Evolutionary conservation across 441 rosid genomes (phyloP), one percentile per base, ranked within the genome.

Genomic region (Kokia cookei): DNA sequence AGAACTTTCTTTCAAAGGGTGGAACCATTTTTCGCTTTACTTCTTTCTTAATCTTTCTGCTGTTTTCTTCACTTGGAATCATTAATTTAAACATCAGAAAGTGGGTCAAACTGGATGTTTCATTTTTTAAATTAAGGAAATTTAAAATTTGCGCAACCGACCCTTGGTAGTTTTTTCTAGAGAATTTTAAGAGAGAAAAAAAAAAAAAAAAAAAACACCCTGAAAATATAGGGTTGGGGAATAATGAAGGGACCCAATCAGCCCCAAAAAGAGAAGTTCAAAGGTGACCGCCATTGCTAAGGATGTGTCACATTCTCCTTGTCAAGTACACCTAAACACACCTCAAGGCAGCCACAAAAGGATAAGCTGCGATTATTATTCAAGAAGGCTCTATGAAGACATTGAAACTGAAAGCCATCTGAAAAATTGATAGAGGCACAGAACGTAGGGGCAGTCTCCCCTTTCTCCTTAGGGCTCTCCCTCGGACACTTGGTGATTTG

Each of bases 251-350:
- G 64, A 37, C 70, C 66, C 74, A 32, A 51, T 40, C 12, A 27
- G 65, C 65, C 65, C 42, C 65, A 45, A 22, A 48, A 73, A 66
- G 62, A 60, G 13, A 43, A 15, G 43, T 14, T 10, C 10, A 64
- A 40, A 64, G 50, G 51, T 64, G 68, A 19, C 68, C 50, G 9
- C 45, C 12, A 63, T 63, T 62, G 19, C 42, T 15, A n/a, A 79
- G 78, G 83, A 75, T 58, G 27, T 10, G 83, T 78, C 81, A 65
- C 72, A 64, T 57, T 55, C 27, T 9, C 24, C 60, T 55, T 55
- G 42, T 60, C 64, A 60, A 27, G 42, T 60, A 27, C 63, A 58
- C 62, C 62, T 58, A 58, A 58, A 58, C 62, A 24, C 37, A 27
- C 63, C 63, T 4, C 7, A 27, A 27, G 60, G 29, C 27, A 55